A percentile compares a stretch with the other conserved stretches of the same genome.
Conservation (phyloP, 1,284 basidiomycete species). For the Lentinula novae-zelandiae region DNA sequence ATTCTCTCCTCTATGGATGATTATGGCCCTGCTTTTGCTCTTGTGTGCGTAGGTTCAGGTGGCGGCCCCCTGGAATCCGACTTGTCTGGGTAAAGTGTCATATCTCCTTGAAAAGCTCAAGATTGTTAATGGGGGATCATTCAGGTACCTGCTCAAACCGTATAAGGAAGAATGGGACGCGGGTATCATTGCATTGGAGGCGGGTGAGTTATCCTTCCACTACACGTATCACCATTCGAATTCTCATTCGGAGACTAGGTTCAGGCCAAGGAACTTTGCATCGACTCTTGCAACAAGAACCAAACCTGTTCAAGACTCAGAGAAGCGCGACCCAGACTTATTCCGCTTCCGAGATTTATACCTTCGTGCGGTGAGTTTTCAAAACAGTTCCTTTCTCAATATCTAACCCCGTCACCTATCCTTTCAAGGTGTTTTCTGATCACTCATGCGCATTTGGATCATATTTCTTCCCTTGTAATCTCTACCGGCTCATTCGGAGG, state of each 20-base stretch:
- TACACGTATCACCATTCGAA: neutral
- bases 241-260: slow-evolving; percentile 33
- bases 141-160: slow-evolving; percentile 71
- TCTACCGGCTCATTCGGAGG: slow-evolving; percentile 71
- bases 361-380: slow-evolving; percentile 47
- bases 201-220: slow-evolving; percentile 40
- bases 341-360: slow-evolving; percentile 51
- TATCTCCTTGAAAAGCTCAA: slow-evolving; percentile 10
- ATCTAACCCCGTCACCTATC: neutral
- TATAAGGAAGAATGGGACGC: slow-evolving; percentile 55
- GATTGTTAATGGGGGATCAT: slow-evolving; percentile 6
- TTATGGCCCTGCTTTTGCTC: slow-evolving; percentile 45
- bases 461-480: slow-evolving; percentile 71
- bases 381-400: neutral
- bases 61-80: slow-evolving; percentile 76
- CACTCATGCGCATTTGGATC: slow-evolving; percentile 82
- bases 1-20: slow-evolving; percentile 7
- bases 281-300: slow-evolving; percentile 47
- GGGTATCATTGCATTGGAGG: slow-evolving; percentile 70
- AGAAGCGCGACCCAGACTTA: slow-evolving; percentile 26
- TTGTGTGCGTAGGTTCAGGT: slow-evolving; percentile 70
- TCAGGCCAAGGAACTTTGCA: slow-evolving; percentile 68
- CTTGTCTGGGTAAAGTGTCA: slow-evolving; percentile 53
- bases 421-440: slow-evolving; percentile 64
- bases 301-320: slow-evolving; percentile 43